phyloP scores from a whole-genome alignment of 2,329 filamentous ascomycete genomes.

The Sporothrix mexicana region DNA sequence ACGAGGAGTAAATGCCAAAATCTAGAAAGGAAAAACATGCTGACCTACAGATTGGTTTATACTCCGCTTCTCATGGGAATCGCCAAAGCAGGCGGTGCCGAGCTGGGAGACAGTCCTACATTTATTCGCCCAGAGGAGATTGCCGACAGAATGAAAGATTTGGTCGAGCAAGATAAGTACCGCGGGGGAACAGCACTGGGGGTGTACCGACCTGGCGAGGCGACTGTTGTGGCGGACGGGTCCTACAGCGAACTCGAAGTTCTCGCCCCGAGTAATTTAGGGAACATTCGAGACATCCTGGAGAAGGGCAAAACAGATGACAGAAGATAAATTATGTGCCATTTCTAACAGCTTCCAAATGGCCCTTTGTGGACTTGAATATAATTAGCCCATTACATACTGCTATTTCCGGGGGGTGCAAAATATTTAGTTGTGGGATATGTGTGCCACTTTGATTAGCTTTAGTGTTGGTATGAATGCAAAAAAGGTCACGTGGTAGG shows the following conservation, averaged over 20 bases:
- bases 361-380: no score
- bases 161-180: neutral
- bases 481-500: no score
- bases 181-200: neutral
- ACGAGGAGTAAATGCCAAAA: neutral
- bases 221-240: neutral
- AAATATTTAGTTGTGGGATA: no score
- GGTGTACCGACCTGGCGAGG: neutral
- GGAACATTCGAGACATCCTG: neutral
- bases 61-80: conserved; percentile 4
- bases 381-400: no score
- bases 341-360: no score
- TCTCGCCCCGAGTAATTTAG: neutral
- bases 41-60: neutral
- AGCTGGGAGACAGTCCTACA: neutral
- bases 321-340: neutral
- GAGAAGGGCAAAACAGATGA: neutral
- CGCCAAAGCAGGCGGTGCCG: conserved; percentile 1
- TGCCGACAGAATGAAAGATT: conserved; percentile 6
- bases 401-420: no score
- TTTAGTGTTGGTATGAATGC: no score
- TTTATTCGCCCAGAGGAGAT: neutral
- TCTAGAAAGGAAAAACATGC: neutral
- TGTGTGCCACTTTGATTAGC: no score
- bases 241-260: neutral